A percentile compares a stretch with the other conserved stretches of the same genome.
Conservation (phyloP, 441 rosid species). For the Jatropha multifida region DNA sequence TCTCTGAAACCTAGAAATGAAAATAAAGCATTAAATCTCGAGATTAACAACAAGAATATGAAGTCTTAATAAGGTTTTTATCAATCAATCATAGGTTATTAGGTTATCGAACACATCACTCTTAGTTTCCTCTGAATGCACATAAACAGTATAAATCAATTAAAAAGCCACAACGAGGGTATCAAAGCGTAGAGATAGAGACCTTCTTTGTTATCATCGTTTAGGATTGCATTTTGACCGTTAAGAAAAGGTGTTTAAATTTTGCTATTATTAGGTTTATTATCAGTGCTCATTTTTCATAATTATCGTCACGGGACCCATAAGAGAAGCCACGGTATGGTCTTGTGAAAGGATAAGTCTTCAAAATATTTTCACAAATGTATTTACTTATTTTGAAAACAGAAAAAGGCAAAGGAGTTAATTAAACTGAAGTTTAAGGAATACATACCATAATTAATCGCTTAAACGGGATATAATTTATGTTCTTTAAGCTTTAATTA, state of each 20-base stretch:
- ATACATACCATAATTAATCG: background rate
- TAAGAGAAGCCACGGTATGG: background rate
- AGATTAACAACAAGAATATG: background rate
- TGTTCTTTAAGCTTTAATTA: background rate
- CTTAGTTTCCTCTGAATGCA: background rate
- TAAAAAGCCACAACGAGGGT: background rate
- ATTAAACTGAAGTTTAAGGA: too few species aligned
- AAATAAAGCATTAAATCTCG: background rate
- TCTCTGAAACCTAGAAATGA: background rate
- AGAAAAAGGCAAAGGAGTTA: too few species aligned
- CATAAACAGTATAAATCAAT: background rate
- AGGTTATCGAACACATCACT: background rate
- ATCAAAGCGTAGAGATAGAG: background rate
- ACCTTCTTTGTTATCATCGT: background rate
- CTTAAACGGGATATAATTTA: background rate
- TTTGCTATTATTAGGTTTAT: constrained; percentile 18
- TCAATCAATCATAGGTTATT: background rate
- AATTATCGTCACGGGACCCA: constrained; percentile 15
- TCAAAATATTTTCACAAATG: too few species aligned
- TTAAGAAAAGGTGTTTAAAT: constrained; percentile 5
- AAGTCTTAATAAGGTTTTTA: background rate
- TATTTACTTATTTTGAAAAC: too few species aligned
- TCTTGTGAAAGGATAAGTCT: background rate
- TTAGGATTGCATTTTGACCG: constrained; percentile 15
- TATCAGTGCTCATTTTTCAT: constrained; percentile 14